Evolutionary conservation across 352 stramenopile genomes (phyloP).

Genomic region (Phytopythium mirpurense): DNA sequence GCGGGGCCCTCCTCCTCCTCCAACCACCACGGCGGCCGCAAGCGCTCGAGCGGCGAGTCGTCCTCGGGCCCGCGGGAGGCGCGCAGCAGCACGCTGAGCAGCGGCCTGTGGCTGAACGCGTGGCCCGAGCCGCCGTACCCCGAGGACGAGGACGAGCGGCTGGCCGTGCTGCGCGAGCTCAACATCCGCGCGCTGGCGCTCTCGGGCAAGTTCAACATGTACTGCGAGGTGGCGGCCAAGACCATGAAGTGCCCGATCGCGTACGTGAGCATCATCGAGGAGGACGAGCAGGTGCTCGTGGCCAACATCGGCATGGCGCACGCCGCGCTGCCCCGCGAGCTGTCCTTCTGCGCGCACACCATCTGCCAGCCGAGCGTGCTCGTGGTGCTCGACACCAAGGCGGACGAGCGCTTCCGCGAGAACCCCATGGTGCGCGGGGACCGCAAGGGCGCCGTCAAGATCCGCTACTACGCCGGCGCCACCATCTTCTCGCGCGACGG

Average conservation of each 20-base stretch:
- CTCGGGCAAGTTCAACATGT: constrained; percentile 86
- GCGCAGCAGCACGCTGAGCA: constrained; percentile 53
- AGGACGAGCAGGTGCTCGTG: constrained; percentile 79
- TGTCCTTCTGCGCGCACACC: constrained; percentile 85
- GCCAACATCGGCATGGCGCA: constrained; percentile 85
- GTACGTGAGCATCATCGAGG: constrained; percentile 84
- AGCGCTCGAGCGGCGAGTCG: constrained; percentile 49
- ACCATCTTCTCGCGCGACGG: constrained; percentile 80
- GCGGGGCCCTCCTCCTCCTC: constrained; percentile 8
- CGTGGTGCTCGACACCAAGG: constrained; percentile 83
- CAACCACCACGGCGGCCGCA: constrained; percentile 41
- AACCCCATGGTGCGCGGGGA: constrained; percentile 87
- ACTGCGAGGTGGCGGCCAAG: constrained; percentile 82
- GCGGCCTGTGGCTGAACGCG: constrained; percentile 66
- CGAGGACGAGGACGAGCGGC: constrained; percentile 71
- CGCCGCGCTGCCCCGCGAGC: constrained; percentile 67
- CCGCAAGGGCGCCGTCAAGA: constrained; percentile 72
- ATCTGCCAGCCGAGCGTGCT: constrained; percentile 77
- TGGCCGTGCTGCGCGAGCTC: constrained; percentile 66
- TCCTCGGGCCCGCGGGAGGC: constrained; percentile 22
- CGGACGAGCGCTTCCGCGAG: constrained; percentile 79
- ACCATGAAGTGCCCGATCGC: constrained; percentile 86
- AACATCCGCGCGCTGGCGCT: constrained; percentile 70
- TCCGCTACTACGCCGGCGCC: constrained; percentile 82
- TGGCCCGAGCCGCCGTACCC: constrained; percentile 82